A percentile compares a stretch with the other conserved stretches of the same genome.
Evolutionary conservation across 2,329 filamentous ascomycete genomes (phyloP).

Genomic region (Ophiosphaerella korrae): DNA sequence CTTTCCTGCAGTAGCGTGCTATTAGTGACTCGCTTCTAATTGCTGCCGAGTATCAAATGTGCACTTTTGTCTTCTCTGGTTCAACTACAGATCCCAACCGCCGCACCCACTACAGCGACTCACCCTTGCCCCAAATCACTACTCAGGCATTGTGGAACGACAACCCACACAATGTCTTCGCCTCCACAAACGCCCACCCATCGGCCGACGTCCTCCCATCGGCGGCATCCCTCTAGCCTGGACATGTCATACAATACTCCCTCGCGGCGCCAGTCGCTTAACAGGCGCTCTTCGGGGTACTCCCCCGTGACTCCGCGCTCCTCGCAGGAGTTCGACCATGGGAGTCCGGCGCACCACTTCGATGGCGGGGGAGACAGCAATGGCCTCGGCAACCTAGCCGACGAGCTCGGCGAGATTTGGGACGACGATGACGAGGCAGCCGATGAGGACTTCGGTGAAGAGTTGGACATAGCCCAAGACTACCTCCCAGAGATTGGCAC

Average conservation of each 20-base stretch:
- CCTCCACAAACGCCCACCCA: constrained; percentile 50
- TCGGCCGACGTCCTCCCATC: constrained; percentile 44
- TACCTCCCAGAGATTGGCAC: constrained; percentile 33
- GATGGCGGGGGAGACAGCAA: constrained; percentile 51
- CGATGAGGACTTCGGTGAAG: constrained; percentile 48
- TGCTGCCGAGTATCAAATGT: too few species aligned
- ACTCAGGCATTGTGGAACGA: constrained; percentile 3
- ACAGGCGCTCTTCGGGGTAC: constrained; percentile 53
- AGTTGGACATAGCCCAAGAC: constrained; percentile 34
- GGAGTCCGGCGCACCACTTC: constrained; percentile 45
- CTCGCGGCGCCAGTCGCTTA: constrained; percentile 42
- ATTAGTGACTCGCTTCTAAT: too few species aligned
- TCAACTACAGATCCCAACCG: too few species aligned
- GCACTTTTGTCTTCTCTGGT: too few species aligned
- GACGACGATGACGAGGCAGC: constrained; percentile 66
- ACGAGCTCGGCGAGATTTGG: constrained; percentile 77
- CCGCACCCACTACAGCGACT: too few species aligned
- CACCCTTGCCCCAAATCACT: too few species aligned
- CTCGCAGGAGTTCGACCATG: constrained; percentile 48
- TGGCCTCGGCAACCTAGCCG: constrained; percentile 76
- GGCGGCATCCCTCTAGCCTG: constrained; percentile 48
- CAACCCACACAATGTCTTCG: constrained; percentile 42
- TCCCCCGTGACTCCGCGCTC: constrained; percentile 52
- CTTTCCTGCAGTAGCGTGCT: too few species aligned
- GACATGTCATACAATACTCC: constrained; percentile 49